Evolutionary conservation across 2,329 filamentous ascomycete species (phyloP).

Genomic region (Metarhizium brunneum): DNA sequence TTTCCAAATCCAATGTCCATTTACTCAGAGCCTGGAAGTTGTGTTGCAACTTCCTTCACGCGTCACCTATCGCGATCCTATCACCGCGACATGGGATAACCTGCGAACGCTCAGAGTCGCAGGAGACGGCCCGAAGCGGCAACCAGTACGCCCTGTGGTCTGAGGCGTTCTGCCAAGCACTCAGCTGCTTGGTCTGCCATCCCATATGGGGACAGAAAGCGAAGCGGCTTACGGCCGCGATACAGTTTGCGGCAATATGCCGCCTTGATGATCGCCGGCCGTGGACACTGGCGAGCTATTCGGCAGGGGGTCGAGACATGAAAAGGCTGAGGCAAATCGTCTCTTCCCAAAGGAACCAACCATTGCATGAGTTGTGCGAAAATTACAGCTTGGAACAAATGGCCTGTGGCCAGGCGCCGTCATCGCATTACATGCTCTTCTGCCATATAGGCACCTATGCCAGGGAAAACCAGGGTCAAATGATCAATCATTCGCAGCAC

Average conservation of each 20-base stretch:
- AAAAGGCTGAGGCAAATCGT: neutral
- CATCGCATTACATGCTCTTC: neutral
- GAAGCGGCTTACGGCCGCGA: neutral
- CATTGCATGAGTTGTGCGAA: neutral
- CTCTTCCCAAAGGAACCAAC: neutral
- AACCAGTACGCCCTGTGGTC: neutral
- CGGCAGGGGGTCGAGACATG: neutral
- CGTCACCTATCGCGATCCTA: neutral
- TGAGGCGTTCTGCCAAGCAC: neutral
- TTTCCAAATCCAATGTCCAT: neutral
- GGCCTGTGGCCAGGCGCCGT: neutral
- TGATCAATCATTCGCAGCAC: neutral
- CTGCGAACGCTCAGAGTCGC: neutral
- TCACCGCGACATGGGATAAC: neutral
- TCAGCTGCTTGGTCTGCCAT: neutral
- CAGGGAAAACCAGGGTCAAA: neutral
- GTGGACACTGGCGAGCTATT: neutral
- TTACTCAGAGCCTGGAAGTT: slow-evolving; percentile 1
- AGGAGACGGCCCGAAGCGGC: neutral
- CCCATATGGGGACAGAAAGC: neutral
- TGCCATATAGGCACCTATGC: neutral
- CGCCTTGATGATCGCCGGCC: slow-evolving; percentile 1
- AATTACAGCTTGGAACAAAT: neutral
- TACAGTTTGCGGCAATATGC: slow-evolving; percentile 2
- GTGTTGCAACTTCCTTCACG: neutral